Base-by-base conservation (phyloP, 495 filamentous ascomycete species). In the Pseudoneurospora amorphoporcata region DNA sequence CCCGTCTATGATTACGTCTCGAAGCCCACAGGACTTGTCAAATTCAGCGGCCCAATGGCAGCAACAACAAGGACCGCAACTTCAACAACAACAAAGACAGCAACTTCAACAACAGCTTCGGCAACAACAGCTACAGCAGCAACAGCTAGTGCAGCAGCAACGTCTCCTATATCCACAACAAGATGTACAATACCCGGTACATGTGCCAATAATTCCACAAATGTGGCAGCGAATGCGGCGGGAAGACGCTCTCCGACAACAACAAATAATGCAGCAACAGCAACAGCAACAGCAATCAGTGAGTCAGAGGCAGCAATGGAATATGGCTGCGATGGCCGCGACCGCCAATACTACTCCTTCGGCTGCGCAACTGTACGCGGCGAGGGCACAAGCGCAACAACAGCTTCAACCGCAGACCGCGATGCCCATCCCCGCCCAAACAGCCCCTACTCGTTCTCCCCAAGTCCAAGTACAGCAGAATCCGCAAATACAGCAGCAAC, bases 81-180 rank as follows among this genome's bases (percentile, higher is more conserved):
- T 19, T 70, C 23, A 23, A 23, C 71, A 42, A 47, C 70, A 65
- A 39, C 47, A 84, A 69, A 83, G 76, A 70, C 83, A 82, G 53
- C 83, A 86, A 65, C 82, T 81, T 69, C 82, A 80, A 42, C 72
- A 79, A 9, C 79, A 84, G 41, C 71, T 75, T 12, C 75, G 72
- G n/a, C 58, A 72, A 41, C 39, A 61, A 17, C 75, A 75, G 42
- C 71, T 47, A 14, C 78, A 75, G 53, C 68, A 71, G n/a, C 72
- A 71, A 12, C 75, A 68, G 14, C 72, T 72, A 47, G 43, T 45
- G 16, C 70, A 71, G 17, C 77, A 73, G 9, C 58, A 73, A 8
- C 68, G 23, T 16, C 53, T 17, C 6, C 45, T 65, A 10, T 72
- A 72, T 9, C 39, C 23, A 29, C 69, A 43, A 35, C 72, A 47